Evolutionary conservation across 2,329 filamentous ascomycete species (phyloP), one percentile per base, ranked within the genome.

Genomic region (Pyrenophora graminea): DNA sequence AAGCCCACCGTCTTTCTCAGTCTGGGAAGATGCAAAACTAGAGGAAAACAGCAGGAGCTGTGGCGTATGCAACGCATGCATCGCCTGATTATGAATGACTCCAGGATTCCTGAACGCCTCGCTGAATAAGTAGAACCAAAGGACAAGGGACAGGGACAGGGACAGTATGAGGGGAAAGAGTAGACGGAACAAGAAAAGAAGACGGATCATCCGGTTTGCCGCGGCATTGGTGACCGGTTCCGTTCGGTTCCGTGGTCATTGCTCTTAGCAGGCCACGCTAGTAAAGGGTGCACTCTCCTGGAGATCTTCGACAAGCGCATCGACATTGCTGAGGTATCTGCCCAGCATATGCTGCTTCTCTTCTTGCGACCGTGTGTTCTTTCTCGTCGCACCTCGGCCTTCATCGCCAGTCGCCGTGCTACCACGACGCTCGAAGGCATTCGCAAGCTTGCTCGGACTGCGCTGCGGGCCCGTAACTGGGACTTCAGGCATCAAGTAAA

Each of bases 401-500:
- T 69, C 68, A 45, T 66, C 59, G 47, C 63, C 61, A 45, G 57
- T 63, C 12, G 61, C 52, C 12, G 60, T 67, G 55, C 68, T 71
- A 32, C 53, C 63, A 48, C 70, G 59, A 39, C 67, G 56, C 21
- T 72, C 69, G 53, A 72, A 70, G 17, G 70, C 66, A 27, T 55
- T 56, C 6, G 60, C 56, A 19, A 72, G 54, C 51, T 73, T 72
- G 53, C 59, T 69, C 10, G 73, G 71, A 49, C 69, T 65, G 34
- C 69, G 59, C 15, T 66, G 58, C 3, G 64, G 45, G 7, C 72
- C 65, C 77, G 38, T 82, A 23, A 70, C 70, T 1, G 79, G 86
- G 0, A 84, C 85, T 76, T 99, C 94, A 43, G 93, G 92, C 88
- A 97, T 96, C 63, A 99, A 86, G 74, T 97, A 99, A 75, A 97